phyloP scores from a whole-genome alignment of 257 asterid species.

The Solanum etuberosum region DNA sequence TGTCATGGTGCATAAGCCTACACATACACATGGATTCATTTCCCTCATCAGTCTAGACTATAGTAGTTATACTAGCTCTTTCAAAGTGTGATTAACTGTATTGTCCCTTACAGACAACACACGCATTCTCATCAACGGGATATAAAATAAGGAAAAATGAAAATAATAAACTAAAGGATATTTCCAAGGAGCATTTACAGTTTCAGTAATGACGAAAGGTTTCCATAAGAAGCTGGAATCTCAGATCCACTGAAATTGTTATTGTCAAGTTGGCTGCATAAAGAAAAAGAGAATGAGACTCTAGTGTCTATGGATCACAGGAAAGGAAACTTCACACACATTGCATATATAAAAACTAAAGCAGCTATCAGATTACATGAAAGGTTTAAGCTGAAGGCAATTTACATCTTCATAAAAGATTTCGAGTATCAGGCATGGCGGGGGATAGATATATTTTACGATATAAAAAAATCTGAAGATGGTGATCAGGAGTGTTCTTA shows the following conservation, averaged over 20 bases:
- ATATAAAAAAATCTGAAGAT: neutral
- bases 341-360: neutral
- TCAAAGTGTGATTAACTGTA: neutral
- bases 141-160: neutral
- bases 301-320: neutral
- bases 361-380: neutral
- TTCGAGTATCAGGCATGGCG: neutral
- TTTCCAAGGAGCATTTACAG: conserved; percentile 15
- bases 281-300: neutral
- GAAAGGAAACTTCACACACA: neutral
- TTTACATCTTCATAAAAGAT: neutral
- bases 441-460: neutral
- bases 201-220: conserved; percentile 18
- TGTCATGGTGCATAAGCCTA: neutral
- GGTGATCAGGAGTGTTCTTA: neutral
- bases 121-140: neutral
- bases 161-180: neutral
- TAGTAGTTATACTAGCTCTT: neutral
- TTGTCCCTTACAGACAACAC: neutral
- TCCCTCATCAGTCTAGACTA: neutral
- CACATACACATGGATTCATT: neutral
- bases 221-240: conserved; percentile 36
- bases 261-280: conserved; percentile 38
- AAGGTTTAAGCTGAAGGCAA: neutral
- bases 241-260: conserved; percentile 30